Percentiles rank a stretch among this genome's conserved stretches.
These are phyloP conservation scores for Dactylis glomerata DNA, from an alignment of 176 grass and related monocot genomes.

Conservation along the genomic window DNA sequence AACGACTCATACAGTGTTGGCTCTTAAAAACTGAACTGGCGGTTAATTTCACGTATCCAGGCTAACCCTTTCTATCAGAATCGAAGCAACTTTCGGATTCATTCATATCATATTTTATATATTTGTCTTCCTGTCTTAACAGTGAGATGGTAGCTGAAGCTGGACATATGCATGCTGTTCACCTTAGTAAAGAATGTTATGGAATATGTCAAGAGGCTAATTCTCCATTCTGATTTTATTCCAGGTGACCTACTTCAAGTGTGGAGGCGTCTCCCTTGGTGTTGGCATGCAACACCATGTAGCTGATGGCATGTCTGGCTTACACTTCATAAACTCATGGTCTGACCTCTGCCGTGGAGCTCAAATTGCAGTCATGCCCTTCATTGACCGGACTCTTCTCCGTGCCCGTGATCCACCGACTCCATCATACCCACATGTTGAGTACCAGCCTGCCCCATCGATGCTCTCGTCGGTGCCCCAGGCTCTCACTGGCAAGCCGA, in stretches of 20 bases:
- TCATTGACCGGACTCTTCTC: slow-evolving; percentile 70
- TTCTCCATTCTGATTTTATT: background rate
- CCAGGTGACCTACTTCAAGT: slow-evolving; percentile 92
- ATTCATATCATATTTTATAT: background rate
- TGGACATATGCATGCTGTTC: background rate
- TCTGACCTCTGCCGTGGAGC: slow-evolving; percentile 65
- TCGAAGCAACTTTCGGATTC: background rate
- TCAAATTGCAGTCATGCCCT: slow-evolving; percentile 46
- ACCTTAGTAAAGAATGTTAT: background rate
- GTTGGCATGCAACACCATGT: slow-evolving; percentile 96
- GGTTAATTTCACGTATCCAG: background rate
- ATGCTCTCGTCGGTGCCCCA: slow-evolving; percentile 41
- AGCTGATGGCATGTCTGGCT: slow-evolving; percentile 71
- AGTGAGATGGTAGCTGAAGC: background rate
- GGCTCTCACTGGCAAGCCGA: slow-evolving; percentile 13
- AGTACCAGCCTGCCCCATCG: slow-evolving; percentile 73
- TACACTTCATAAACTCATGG: slow-evolving; percentile 95
- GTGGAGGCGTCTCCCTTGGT: slow-evolving; percentile 70
- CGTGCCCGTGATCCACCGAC: slow-evolving; percentile 60
- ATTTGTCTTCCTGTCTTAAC: background rate
- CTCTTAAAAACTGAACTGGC: background rate
- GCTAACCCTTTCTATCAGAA: background rate
- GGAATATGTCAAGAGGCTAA: background rate
- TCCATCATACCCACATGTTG: slow-evolving; percentile 67
- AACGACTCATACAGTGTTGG: background rate